Conservation (phyloP, 2,329 filamentous ascomycete genomes). For the Ophiocordyceps polyrhachis-furcata region DNA sequence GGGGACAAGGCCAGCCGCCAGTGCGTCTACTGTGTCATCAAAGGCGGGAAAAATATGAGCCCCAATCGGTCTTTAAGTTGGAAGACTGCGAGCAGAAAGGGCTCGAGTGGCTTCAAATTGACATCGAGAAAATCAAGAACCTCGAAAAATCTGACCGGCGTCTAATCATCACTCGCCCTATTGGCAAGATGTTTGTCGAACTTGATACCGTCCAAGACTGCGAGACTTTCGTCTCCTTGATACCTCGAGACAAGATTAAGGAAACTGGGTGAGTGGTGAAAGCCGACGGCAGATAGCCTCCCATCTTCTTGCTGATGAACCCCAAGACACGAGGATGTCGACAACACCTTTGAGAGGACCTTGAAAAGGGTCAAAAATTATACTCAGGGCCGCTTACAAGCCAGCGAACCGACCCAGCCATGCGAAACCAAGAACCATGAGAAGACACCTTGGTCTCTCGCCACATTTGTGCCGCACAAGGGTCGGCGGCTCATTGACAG, state of each 20-base stretch:
- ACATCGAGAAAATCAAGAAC: neutral
- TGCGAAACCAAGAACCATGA: neutral
- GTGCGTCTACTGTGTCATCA: conserved; percentile 1
- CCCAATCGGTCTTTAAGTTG: conserved; percentile 1
- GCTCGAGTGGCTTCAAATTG: conserved; percentile 3
- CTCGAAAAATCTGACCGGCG: conserved; percentile 4
- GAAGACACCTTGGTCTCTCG: neutral
- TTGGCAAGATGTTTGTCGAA: neutral
- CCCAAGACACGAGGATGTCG: neutral
- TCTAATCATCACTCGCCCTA: conserved; percentile 8
- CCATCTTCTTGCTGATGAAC: neutral
- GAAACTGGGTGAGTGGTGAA: neutral
- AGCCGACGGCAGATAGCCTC: neutral
- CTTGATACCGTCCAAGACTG: neutral
- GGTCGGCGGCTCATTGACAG: neutral
- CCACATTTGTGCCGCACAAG: neutral
- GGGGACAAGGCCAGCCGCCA: neutral
- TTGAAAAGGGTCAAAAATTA: neutral
- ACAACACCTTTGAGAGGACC: neutral
- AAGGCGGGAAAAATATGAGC: neutral
- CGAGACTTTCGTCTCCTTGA: neutral
- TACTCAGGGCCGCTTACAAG: neutral
- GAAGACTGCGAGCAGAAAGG: neutral
- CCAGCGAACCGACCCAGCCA: neutral
- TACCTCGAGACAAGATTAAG: neutral